Conservation (phyloP, 78 protist species). For the Guillardia theta region DNA sequence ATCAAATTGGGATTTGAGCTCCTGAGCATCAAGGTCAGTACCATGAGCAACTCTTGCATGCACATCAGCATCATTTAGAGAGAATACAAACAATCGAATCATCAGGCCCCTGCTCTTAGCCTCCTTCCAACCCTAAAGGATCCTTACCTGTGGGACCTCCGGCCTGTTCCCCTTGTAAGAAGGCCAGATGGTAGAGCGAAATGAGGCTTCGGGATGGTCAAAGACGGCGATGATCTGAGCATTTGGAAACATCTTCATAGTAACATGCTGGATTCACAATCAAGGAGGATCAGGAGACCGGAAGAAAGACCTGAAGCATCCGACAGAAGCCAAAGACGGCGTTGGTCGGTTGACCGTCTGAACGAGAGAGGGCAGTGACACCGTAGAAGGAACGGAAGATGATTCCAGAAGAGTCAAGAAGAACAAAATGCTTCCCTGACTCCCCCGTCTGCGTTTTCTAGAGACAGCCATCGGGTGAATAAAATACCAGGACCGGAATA, state of each 20-base stretch:
- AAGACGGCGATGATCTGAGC: background rate
- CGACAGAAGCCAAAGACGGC: conserved; percentile 12
- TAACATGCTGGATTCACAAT: background rate
- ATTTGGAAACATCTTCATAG: background rate
- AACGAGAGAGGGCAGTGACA: background rate
- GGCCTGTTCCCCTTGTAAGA: background rate
- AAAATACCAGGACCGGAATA: too few species aligned
- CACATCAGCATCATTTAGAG: too few species aligned
- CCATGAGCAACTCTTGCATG: too few species aligned
- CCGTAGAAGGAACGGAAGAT: background rate
- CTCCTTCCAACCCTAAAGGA: too few species aligned
- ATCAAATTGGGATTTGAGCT: background rate
- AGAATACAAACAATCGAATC: too few species aligned
- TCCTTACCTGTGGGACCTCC: background rate
- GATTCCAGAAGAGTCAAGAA: background rate
- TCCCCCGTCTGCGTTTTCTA: too few species aligned
- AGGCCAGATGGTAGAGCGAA: background rate
- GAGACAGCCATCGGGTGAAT: too few species aligned
- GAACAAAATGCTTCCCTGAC: background rate
- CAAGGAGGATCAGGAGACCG: background rate
- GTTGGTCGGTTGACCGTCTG: background rate
- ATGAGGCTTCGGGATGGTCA: background rate
- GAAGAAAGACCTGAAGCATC: background rate
- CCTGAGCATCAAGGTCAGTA: too few species aligned
- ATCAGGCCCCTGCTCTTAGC: too few species aligned